A percentile compares a stretch with the other conserved stretches of the same genome.
Evolutionary conservation across 495 filamentous ascomycete species (phyloP).

Genomic region (Penicillium silybi): DNA sequence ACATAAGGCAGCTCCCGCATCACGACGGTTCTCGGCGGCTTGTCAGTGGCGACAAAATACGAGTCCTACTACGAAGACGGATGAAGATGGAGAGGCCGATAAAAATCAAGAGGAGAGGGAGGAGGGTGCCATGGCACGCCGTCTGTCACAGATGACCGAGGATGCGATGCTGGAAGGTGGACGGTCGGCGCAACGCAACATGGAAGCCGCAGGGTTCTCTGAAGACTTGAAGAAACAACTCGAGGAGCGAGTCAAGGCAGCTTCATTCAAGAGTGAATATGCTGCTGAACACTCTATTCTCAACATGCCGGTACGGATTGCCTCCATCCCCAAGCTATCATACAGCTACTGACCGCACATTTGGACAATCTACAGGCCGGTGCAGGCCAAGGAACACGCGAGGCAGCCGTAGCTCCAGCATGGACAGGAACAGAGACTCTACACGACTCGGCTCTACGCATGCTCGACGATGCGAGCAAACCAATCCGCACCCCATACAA

Average conservation of each 20-base stretch:
- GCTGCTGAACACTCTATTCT: slow-evolving; percentile 64
- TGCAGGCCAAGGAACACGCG: slow-evolving; percentile 69
- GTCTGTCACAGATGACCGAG: slow-evolving; percentile 76
- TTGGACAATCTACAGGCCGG: slow-evolving; percentile 33
- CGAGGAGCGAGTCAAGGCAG: slow-evolving; percentile 66
- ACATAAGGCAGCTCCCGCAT: slow-evolving; percentile 10
- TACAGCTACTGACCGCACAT: slow-evolving; percentile 2
- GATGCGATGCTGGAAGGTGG: slow-evolving; percentile 70
- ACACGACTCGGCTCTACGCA: slow-evolving; percentile 75
- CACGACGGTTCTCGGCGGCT: slow-evolving; percentile 20
- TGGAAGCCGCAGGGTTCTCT: slow-evolving; percentile 81
- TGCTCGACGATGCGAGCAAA: slow-evolving; percentile 82
- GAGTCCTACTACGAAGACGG: slow-evolving; percentile 11
- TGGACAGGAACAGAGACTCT: slow-evolving; percentile 77
- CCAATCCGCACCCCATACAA: slow-evolving; percentile 55
- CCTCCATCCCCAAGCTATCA: background rate
- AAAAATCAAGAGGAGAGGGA: slow-evolving; percentile 17
- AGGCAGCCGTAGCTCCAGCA: slow-evolving; percentile 63
- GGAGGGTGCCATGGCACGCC: slow-evolving; percentile 65
- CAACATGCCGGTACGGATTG: slow-evolving; percentile 51
- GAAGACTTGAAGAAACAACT: slow-evolving; percentile 76
- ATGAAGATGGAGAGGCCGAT: slow-evolving; percentile 9
- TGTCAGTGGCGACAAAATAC: slow-evolving; percentile 23
- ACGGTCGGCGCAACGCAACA: slow-evolving; percentile 64
- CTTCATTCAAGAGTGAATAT: slow-evolving; percentile 68